These are phyloP conservation scores for Phytophthora brassicae DNA, from an alignment of 352 stramenopile species.

Conservation along the genomic window DNA sequence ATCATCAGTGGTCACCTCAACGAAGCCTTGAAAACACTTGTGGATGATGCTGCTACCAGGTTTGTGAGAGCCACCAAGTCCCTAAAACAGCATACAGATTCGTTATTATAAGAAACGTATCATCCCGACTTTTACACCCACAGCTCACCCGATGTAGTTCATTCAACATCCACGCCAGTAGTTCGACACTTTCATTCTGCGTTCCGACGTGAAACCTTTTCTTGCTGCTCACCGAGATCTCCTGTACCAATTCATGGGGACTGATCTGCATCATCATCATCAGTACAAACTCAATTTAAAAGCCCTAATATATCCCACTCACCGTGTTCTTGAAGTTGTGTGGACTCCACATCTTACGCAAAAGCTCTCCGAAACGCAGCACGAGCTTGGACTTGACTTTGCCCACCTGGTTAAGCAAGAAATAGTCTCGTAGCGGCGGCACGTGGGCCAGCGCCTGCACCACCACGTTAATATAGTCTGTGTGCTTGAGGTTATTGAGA, in stretches of 20 bases:
- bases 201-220: constrained; percentile 95
- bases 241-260: constrained; percentile 97
- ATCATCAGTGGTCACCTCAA: constrained; percentile 91
- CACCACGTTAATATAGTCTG: constrained; percentile 97
- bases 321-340: constrained; percentile 98
- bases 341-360: constrained; percentile 98
- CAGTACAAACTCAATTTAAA: constrained; percentile 10
- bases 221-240: constrained; percentile 94
- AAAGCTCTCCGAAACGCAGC: constrained; percentile 93
- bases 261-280: constrained; percentile 57
- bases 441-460: constrained; percentile 97
- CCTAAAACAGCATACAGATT: constrained; percentile 37
- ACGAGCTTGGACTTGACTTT: constrained; percentile 86
- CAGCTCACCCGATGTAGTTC: constrained; percentile 85
- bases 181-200: constrained; percentile 95
- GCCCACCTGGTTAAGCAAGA: constrained; percentile 72
- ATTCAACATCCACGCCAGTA: constrained; percentile 97
- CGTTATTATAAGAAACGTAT: background rate
- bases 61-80: constrained; percentile 83
- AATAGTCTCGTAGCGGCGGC: constrained; percentile 95
- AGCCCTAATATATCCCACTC: constrained; percentile 28
- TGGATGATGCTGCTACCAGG: constrained; percentile 93
- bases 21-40: constrained; percentile 95
- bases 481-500: constrained; percentile 97
- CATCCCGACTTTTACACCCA: background rate